A percentile compares a stretch with the other conserved stretches of the same genome.
These are phyloP conservation scores for Colletotrichum sp. DNA, from an alignment of 2,329 filamentous ascomycete genomes.

Conservation along the genomic window DNA sequence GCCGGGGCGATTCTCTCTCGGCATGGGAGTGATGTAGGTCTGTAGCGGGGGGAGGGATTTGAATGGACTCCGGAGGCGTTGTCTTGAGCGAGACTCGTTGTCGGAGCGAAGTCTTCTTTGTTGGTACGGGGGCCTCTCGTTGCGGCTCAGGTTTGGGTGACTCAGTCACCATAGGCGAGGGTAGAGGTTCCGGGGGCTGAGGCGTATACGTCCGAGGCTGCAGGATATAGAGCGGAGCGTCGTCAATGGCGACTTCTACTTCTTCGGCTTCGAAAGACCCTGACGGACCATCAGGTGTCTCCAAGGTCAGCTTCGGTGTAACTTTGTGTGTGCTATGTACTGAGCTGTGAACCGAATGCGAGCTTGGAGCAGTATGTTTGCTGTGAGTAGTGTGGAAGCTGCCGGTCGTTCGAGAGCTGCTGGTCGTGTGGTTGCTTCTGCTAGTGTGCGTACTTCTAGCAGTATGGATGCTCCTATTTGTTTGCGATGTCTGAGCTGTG, in stretches of 20 bases:
- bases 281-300: constrained; percentile 8
- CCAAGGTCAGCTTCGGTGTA: constrained; percentile 13
- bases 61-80: constrained; percentile 57
- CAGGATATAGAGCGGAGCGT: constrained; percentile 55
- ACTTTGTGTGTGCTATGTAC: not conserved
- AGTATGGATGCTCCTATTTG: not conserved
- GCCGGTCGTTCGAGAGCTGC: not conserved
- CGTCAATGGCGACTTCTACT: constrained; percentile 26
- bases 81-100: constrained; percentile 61
- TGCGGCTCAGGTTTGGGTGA: constrained; percentile 16
- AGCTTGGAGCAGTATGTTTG: not conserved
- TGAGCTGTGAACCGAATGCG: not conserved
- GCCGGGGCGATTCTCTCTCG: not conserved
- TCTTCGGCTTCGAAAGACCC: not conserved
- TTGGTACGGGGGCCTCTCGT: constrained; percentile 30
- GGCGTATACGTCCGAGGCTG: constrained; percentile 66
- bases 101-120: constrained; percentile 49
- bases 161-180: constrained; percentile 48
- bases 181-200: constrained; percentile 49
- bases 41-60: constrained; percentile 50
- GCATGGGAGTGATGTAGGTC: constrained; percentile 36
- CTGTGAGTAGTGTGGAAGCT: constrained; percentile 4
- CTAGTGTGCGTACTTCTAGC: constrained; percentile 8
- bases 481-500: not conserved
- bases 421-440: constrained; percentile 3